These are phyloP conservation scores for Apocynum venetum DNA, from an alignment of 257 asterid species.

Conservation along the genomic window DNA sequence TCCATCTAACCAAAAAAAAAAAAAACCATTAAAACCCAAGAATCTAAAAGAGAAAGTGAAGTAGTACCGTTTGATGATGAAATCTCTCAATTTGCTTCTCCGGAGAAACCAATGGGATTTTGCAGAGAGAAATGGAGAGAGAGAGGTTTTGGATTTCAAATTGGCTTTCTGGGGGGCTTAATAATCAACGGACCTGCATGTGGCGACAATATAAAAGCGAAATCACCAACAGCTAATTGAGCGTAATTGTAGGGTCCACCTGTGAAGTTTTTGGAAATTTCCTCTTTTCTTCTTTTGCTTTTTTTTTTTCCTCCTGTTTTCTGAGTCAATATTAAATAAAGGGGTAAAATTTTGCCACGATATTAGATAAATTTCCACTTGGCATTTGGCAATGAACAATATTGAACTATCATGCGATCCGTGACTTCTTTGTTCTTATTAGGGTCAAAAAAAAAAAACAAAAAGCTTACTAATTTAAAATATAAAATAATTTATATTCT, in stretches of 20 bases:
- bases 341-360: not conserved
- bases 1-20: not conserved
- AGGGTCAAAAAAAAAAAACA: too few relatives aligned
- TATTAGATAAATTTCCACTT: too few relatives aligned
- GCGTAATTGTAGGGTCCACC: not conserved
- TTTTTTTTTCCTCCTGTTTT: not conserved
- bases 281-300: not conserved
- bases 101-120: conserved; percentile 14
- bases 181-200: not conserved
- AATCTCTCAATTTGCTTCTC: not conserved
- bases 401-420: too few relatives aligned
- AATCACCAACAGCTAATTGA: not conserved
- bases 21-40: not conserved
- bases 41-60: not conserved
- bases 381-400: too few relatives aligned
- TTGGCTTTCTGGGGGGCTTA: conserved; percentile 1
- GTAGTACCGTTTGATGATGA: not conserved
- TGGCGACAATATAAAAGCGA: conserved; percentile 6
- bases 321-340: too few relatives aligned
- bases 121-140: not conserved
- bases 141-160: conserved; percentile 1
- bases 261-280: not conserved
- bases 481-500: too few relatives aligned
- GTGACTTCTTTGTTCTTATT: too few relatives aligned
- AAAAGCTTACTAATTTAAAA: too few relatives aligned